These are phyloP conservation scores for Cronartium quercuum DNA, from an alignment of 1,284 basidiomycete species.

Conservation along the genomic window DNA sequence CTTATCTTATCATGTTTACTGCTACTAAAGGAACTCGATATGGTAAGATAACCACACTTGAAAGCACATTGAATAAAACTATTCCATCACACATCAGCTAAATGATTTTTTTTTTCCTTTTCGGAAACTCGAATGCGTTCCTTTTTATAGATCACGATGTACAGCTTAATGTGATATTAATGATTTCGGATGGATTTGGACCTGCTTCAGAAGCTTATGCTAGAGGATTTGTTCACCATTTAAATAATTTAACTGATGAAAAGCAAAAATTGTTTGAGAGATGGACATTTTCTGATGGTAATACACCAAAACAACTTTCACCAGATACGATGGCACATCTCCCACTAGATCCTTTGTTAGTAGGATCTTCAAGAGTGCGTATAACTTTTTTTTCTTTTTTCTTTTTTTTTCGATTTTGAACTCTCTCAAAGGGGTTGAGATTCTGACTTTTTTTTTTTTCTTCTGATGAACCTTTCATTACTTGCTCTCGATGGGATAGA, in stretches of 20 bases:
- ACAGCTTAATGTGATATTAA: slow-evolving; percentile 49
- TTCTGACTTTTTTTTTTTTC: background rate
- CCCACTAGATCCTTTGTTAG: slow-evolving; percentile 49
- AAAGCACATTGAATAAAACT: background rate
- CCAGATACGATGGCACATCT: background rate
- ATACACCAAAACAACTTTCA: background rate
- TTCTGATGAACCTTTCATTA: background rate
- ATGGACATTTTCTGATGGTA: slow-evolving; percentile 25
- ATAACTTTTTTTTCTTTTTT: no score
- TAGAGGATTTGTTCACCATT: slow-evolving; percentile 46
- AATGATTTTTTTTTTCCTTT: background rate
- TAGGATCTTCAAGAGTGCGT: slow-evolving; percentile 46
- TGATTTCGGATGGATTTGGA: slow-evolving; percentile 50
- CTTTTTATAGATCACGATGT: slow-evolving; percentile 13
- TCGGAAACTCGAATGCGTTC: background rate
- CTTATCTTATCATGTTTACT: slow-evolving; percentile 35
- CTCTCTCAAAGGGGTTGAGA: background rate
- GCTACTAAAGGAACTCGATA: slow-evolving; percentile 37
- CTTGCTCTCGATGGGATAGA: slow-evolving; percentile 39
- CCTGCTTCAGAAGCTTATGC: slow-evolving; percentile 49
- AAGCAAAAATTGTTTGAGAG: slow-evolving; percentile 27
- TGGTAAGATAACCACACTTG: slow-evolving; percentile 5
- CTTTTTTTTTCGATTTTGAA: no score
- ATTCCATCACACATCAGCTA: background rate
- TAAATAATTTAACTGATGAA: slow-evolving; percentile 41